Evolutionary conservation across 441 rosid species (phyloP).

Genomic region (Aleurites moluccanus): DNA sequence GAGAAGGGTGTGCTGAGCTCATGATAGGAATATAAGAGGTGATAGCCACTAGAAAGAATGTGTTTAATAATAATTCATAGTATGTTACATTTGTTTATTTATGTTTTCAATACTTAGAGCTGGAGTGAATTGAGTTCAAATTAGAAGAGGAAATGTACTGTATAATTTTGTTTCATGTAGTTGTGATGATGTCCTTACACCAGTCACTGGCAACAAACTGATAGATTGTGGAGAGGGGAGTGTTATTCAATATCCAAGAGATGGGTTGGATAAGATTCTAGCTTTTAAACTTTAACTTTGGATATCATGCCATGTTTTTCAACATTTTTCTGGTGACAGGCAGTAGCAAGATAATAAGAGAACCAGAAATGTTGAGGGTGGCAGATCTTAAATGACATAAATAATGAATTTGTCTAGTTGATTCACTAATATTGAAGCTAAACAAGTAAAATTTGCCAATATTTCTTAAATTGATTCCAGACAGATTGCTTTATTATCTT

Average conservation of each 20-base stretch:
- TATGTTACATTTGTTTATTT: background rate
- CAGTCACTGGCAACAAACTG: background rate
- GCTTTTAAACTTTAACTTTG: background rate
- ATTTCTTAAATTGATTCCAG: background rate
- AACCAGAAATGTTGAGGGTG: background rate
- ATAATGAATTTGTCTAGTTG: background rate
- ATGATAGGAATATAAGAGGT: background rate
- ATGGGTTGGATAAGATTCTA: background rate
- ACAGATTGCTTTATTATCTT: slow-evolving; percentile 2
- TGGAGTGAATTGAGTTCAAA: background rate
- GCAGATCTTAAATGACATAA: background rate
- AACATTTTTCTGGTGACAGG: background rate
- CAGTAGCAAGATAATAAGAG: background rate
- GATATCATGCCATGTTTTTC: background rate
- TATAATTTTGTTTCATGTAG: background rate
- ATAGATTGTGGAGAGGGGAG: background rate
- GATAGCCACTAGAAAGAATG: background rate
- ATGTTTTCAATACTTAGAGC: background rate
- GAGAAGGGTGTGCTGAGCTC: background rate
- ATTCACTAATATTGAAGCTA: background rate
- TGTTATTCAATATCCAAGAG: background rate
- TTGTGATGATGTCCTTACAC: background rate
- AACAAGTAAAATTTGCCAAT: background rate
- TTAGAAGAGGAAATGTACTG: background rate
- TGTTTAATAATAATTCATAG: background rate